Conservation (phyloP, 2,329 filamentous ascomycete species). For the Venturiaceae sp. region DNA sequence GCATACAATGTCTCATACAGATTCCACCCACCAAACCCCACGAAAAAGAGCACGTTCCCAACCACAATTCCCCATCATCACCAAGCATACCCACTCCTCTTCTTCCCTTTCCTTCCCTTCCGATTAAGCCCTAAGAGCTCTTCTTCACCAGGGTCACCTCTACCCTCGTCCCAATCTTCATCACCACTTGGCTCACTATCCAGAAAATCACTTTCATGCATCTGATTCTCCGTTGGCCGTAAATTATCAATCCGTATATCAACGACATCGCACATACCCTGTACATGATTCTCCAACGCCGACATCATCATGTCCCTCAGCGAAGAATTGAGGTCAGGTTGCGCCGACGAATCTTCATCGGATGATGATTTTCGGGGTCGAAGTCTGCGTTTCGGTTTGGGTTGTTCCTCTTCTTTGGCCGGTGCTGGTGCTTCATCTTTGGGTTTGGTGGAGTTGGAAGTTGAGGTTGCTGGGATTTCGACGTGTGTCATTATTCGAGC, state of each 20-base stretch:
- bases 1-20: too few species aligned
- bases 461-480: not conserved
- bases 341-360: not conserved
- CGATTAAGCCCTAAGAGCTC: not conserved
- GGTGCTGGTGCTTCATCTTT: slow-evolving; percentile 20
- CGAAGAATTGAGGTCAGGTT: not conserved
- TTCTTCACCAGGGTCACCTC: not conserved
- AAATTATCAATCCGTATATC: slow-evolving; percentile 68
- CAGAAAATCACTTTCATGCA: slow-evolving; percentile 62
- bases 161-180: slow-evolving; percentile 39
- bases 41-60: too few species aligned
- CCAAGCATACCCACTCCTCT: slow-evolving; percentile 22
- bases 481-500: slow-evolving; percentile 11
- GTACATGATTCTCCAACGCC: slow-evolving; percentile 35
- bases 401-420: not conserved
- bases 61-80: too few species aligned
- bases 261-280: slow-evolving; percentile 62
- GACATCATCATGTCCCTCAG: slow-evolving; percentile 12
- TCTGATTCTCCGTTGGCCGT: slow-evolving; percentile 58
- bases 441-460: slow-evolving; percentile 16
- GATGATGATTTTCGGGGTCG: slow-evolving; percentile 1
- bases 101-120: slow-evolving; percentile 16
- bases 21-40: too few species aligned
- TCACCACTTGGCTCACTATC: slow-evolving; percentile 49
- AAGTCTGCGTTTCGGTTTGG: not conserved